Conservation (phyloP, 2,329 filamentous ascomycete genomes). For the Colletotrichum chlorophyti region DNA sequence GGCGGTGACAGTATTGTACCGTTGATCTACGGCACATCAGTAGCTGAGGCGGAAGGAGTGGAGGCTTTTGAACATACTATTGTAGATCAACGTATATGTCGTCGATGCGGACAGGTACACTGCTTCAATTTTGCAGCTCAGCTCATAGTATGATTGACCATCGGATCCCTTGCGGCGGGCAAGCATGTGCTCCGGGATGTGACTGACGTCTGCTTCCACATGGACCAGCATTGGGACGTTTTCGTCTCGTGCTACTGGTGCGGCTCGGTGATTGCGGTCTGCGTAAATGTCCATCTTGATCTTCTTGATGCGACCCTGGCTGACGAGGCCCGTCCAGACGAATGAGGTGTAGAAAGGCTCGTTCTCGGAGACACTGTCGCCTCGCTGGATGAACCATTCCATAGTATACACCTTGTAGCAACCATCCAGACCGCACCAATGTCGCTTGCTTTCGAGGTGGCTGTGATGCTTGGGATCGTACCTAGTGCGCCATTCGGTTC, state of each 20-base stretch:
- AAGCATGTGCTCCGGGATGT: slow-evolving; percentile 46
- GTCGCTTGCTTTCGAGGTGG: slow-evolving; percentile 40
- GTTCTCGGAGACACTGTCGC: slow-evolving; percentile 47
- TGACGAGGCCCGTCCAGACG: slow-evolving; percentile 40
- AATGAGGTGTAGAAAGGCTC: slow-evolving; percentile 43
- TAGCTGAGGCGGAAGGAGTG: too few relatives aligned
- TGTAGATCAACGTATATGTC: slow-evolving; percentile 50
- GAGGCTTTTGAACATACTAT: slow-evolving; percentile 38
- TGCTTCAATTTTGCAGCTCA: slow-evolving; percentile 48
- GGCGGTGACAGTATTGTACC: slow-evolving; percentile 49
- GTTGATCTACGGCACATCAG: slow-evolving; percentile 35
- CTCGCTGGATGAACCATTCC: slow-evolving; percentile 51
- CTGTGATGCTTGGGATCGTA: slow-evolving; percentile 77
- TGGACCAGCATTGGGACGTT: slow-evolving; percentile 44
- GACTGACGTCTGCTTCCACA: slow-evolving; percentile 47
- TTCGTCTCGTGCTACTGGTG: slow-evolving; percentile 43
- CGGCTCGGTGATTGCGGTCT: slow-evolving; percentile 36
- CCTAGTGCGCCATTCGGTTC: slow-evolving; percentile 80
- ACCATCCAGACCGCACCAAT: slow-evolving; percentile 45
- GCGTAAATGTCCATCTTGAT: slow-evolving; percentile 45
- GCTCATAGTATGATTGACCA: slow-evolving; percentile 46
- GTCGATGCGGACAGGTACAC: slow-evolving; percentile 50
- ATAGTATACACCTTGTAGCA: slow-evolving; percentile 46
- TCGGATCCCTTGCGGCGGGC: slow-evolving; percentile 42
- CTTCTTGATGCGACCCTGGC: slow-evolving; percentile 39